These are phyloP conservation scores for Fusarium kyushuense DNA, from an alignment of 2,329 filamentous ascomycete species.

Conservation along the genomic window DNA sequence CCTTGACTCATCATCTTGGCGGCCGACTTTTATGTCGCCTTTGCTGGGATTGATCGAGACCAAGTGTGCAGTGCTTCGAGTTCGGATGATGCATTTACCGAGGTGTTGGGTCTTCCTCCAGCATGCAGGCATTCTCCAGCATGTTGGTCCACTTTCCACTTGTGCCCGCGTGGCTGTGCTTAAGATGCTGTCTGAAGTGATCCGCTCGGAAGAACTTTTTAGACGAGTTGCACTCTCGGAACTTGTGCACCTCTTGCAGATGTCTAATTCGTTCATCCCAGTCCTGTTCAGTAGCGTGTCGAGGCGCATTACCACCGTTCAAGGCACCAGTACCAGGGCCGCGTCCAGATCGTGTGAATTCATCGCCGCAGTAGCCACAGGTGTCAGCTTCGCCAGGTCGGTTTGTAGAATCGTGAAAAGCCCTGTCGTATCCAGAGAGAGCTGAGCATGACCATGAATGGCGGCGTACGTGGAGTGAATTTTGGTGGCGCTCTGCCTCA, in stretches of 20 bases:
- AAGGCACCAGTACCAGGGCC: conserved; percentile 51
- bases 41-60: not conserved
- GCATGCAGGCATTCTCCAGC: conserved; percentile 96
- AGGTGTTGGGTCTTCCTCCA: conserved; percentile 74
- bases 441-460: conserved; percentile 98
- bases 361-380: conserved; percentile 95
- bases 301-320: conserved; percentile 53
- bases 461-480: conserved; percentile 89
- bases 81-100: conserved; percentile 42
- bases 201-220: conserved; percentile 99
- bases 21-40: conserved; percentile 22
- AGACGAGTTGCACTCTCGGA: conserved; percentile 95
- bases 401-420: conserved; percentile 84
- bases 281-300: conserved; percentile 78
- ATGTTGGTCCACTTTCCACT: conserved; percentile 99
- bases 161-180: conserved; percentile 95
- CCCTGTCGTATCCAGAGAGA: conserved; percentile 79
- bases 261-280: conserved; percentile 91
- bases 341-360: conserved; percentile 73
- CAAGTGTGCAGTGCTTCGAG: not conserved
- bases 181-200: conserved; percentile 97
- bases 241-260: conserved; percentile 92
- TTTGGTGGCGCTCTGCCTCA: conserved; percentile 95
- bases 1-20: conserved; percentile 36
- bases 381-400: conserved; percentile 77